phyloP scores from a whole-genome alignment of 495 filamentous ascomycete species.

The Penicillium desertorum region DNA sequence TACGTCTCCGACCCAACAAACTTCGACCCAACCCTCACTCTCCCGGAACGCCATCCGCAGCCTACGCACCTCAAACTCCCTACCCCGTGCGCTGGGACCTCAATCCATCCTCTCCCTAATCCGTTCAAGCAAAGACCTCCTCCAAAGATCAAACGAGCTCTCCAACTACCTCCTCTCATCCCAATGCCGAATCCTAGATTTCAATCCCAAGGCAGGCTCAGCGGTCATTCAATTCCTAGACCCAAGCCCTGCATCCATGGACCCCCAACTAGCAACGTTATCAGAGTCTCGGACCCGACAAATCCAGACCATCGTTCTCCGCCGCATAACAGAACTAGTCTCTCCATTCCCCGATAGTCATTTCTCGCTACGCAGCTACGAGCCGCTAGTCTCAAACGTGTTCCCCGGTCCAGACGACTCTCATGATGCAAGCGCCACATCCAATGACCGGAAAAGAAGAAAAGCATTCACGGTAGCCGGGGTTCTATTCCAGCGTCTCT shows the following conservation, averaged over 20 bases:
- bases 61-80: constrained; percentile 52
- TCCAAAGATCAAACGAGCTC: constrained; percentile 27
- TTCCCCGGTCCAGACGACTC: constrained; percentile 26
- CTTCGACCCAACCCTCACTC: constrained; percentile 69
- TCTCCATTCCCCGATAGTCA: constrained; percentile 43
- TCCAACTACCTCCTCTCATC: constrained; percentile 39
- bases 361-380: constrained; percentile 37
- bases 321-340: constrained; percentile 45
- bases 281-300: constrained; percentile 18
- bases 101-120: constrained; percentile 60
- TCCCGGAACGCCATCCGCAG: constrained; percentile 77
- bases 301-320: constrained; percentile 38
- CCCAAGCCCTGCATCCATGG: constrained; percentile 7
- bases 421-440: constrained; percentile 15
- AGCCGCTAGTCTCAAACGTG: constrained; percentile 26
- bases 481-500: constrained; percentile 53
- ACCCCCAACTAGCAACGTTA: constrained; percentile 7
- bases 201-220: constrained; percentile 41
- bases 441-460: constrained; percentile 28
- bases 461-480: constrained; percentile 54
- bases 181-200: constrained; percentile 36
- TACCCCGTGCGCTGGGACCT: constrained; percentile 70
- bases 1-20: constrained; percentile 93
- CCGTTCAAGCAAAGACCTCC: constrained; percentile 33
- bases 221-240: constrained; percentile 41